Evolutionary conservation across 2,329 filamentous ascomycete species (phyloP).

Genomic region (Diaporthe sp.): DNA sequence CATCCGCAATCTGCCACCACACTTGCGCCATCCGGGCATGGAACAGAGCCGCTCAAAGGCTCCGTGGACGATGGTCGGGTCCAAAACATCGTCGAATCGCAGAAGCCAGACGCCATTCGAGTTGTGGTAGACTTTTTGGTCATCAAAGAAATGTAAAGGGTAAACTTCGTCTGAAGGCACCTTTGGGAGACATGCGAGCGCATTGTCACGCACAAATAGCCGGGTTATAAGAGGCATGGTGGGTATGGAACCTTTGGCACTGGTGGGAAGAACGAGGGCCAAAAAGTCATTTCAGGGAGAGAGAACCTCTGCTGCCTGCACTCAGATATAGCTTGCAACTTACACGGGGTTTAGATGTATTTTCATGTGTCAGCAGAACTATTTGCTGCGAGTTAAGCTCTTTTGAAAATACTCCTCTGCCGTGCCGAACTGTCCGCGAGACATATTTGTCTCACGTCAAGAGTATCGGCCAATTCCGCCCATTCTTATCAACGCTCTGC

Average conservation of each 20-base stretch:
- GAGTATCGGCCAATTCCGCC: neutral
- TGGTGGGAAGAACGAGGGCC: neutral
- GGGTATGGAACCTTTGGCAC: neutral
- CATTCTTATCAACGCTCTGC: neutral
- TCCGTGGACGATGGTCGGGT: slow-evolving; percentile 36
- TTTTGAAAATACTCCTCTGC: neutral
- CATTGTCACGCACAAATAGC: neutral
- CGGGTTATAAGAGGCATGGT: neutral
- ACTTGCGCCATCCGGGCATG: slow-evolving; percentile 40
- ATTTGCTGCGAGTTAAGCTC: neutral
- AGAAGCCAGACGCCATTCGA: slow-evolving; percentile 41
- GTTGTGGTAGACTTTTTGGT: slow-evolving; percentile 38
- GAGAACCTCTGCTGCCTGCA: neutral
- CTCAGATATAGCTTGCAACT: neutral
- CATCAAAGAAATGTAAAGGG: slow-evolving; percentile 42
- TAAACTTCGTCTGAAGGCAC: slow-evolving; percentile 33
- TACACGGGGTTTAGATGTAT: neutral
- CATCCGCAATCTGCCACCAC: slow-evolving; percentile 40
- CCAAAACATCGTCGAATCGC: slow-evolving; percentile 43
- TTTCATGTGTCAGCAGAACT: neutral
- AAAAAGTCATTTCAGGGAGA: neutral
- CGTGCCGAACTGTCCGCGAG: neutral
- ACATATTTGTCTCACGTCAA: neutral
- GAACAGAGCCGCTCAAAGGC: slow-evolving; percentile 25
- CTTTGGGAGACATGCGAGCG: neutral